Conservation (phyloP, 495 filamentous ascomycete genomes). For the Elaphomyces granulatus region DNA sequence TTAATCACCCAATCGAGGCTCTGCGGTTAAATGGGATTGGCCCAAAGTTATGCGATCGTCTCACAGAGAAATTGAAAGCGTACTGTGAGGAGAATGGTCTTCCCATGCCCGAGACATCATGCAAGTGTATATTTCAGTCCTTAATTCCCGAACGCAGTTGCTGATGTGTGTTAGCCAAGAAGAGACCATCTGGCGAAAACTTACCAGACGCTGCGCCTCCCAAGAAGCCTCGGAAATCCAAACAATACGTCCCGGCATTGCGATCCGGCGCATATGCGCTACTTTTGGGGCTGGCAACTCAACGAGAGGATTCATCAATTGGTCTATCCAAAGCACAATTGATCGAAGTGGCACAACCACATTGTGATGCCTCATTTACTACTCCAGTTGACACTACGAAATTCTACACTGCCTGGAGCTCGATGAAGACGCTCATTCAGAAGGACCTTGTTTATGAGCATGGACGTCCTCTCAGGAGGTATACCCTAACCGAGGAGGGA, state of each 20-base stretch:
- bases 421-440: constrained; percentile 61
- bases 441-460: constrained; percentile 66
- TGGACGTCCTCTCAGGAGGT: constrained; percentile 53
- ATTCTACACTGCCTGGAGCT: constrained; percentile 73
- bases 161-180: constrained; percentile 12
- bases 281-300: constrained; percentile 48
- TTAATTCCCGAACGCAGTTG: neutral
- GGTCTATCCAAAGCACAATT: constrained; percentile 54
- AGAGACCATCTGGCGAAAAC: constrained; percentile 33
- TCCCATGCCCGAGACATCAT: constrained; percentile 50
- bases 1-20: constrained; percentile 61
- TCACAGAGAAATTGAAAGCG: constrained; percentile 52
- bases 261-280: constrained; percentile 66
- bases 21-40: constrained; percentile 61
- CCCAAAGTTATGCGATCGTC: constrained; percentile 49
- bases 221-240: constrained; percentile 53
- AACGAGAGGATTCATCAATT: constrained; percentile 37
- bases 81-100: constrained; percentile 56
- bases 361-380: constrained; percentile 64
- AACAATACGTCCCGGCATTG: constrained; percentile 55
- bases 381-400: constrained; percentile 50
- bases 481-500: constrained; percentile 61
- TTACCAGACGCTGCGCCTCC: constrained; percentile 20
- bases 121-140: constrained; percentile 12
- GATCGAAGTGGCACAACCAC: constrained; percentile 54